A percentile compares a stretch with the other conserved stretches of the same genome.
Evolutionary conservation across 306 rosid genomes (phyloP).

Genomic region (Abrus precatorius): DNA sequence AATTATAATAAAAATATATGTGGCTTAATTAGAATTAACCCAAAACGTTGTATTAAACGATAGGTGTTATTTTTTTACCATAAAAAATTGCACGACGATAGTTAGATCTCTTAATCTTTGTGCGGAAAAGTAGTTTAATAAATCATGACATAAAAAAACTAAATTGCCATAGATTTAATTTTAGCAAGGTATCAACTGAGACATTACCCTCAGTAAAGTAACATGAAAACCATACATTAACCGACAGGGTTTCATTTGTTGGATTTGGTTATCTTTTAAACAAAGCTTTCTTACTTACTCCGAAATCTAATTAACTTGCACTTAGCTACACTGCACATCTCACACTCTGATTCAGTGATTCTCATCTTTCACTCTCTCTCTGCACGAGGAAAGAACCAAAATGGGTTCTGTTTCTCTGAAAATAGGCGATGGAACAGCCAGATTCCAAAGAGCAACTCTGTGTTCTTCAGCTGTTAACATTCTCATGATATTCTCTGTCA

Average conservation of each 20-base stretch:
- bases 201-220: conserved; percentile 9
- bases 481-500: conserved; percentile 85
- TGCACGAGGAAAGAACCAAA: neutral
- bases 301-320: neutral
- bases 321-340: conserved; percentile 31
- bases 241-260: conserved; percentile 46
- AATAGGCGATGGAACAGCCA: conserved; percentile 92
- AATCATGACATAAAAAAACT: neutral
- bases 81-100: conserved; percentile 36
- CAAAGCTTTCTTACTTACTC: conserved; percentile 1
- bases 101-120: conserved; percentile 37
- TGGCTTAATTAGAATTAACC: neutral
- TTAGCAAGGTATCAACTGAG: neutral
- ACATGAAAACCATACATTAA: conserved; percentile 17
- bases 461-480: conserved; percentile 90
- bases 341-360: conserved; percentile 39
- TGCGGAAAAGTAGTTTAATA: neutral
- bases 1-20: neutral
- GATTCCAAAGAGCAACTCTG: conserved; percentile 78
- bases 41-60: neutral
- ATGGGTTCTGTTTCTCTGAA: conserved; percentile 97
- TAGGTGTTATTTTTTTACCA: neutral
- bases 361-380: neutral
- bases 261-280: conserved; percentile 30
- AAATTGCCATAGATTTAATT: conserved; percentile 1